Base-by-base conservation (phyloP, 2,329 filamentous ascomycete genomes). In the Neofusicoccum umdonicola region DNA sequence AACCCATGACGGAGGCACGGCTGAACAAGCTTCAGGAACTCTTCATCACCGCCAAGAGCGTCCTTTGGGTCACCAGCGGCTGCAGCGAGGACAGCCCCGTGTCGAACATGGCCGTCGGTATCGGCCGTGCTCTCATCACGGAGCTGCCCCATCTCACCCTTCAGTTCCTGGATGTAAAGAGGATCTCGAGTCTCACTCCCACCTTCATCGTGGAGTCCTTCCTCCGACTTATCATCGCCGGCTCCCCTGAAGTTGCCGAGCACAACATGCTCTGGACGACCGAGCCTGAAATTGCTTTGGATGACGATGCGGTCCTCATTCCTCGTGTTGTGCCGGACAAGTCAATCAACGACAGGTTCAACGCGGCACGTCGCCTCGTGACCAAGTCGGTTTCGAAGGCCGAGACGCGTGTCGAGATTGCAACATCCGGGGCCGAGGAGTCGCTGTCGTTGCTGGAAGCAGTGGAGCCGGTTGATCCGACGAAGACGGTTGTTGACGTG, bases 161-260 rank as follows among this genome's bases (percentile, higher is more conserved):
- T 8, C 70, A 71, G 34, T 67, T 67, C 37, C 19, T 74, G 15
- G 70, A 74, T 41, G 41, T 72, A 27, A 64, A 62, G 5, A 50
- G 39, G 8, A 9, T 44, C 6, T 22, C 39, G 0, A 13, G 22
- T 3, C 37, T 45, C 15, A 31, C 15, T 19, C n/a, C 45, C 4
- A 41, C 17, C 6, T 2, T 47, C 2, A 17, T 63, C 17, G 39
- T 27, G 2, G 44, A 63, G 41, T 50, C 12, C 7, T 37, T 63
- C 4, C 47, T 63, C 22, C 61, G 61, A 8, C 47, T 63, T 1
- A n/a, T n/a, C 22, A 22, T 62, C 11, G 9, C 34, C 2, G 13
- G 34, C 0, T 37, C 37, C 3, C 45, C 58, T 2, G 44, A 35
- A 12, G 3, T 47, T 35, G 8, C 31, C 0, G 37, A 42, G 17